Evolutionary conservation across 1,139 yeast genomes (phyloP).

Genomic region (Maudiozyma humilis): DNA sequence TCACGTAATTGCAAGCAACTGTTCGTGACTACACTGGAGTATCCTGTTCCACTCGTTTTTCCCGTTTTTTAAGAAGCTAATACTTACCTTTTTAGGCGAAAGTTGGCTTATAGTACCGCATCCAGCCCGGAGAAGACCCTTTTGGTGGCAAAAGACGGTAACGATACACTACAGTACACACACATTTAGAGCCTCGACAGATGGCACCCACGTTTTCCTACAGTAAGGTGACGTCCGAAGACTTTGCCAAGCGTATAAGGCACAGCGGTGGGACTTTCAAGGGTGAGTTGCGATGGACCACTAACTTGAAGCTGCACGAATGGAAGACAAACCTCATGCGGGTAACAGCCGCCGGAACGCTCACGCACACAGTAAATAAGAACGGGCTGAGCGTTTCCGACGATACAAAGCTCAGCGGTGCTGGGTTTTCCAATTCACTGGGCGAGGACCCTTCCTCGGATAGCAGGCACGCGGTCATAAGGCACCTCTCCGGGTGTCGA

Average conservation of each 20-base stretch:
- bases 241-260: background rate
- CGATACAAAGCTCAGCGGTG: background rate
- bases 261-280: constrained; percentile 22
- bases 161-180: background rate
- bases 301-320: constrained; percentile 14
- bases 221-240: background rate
- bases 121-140: background rate
- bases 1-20: no score
- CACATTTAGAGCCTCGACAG: background rate
- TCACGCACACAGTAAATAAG: constrained; percentile 16
- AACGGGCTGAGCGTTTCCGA: constrained; percentile 3
- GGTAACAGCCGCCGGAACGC: constrained; percentile 22
- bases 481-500: constrained; percentile 35
- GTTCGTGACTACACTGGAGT: no score
- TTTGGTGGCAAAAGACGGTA: no score
- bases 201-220: background rate
- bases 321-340: constrained; percentile 21
- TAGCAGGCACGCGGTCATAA: constrained; percentile 25
- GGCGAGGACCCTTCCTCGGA: background rate
- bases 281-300: constrained; percentile 30
- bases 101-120: background rate
- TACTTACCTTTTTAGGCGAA: background rate
- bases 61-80: no score
- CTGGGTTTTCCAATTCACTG: background rate
- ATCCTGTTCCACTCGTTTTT: no score